Evolutionary conservation across 2,329 filamentous ascomycete genomes (phyloP).

Genomic region (Trichophyton mentagrophytes): DNA sequence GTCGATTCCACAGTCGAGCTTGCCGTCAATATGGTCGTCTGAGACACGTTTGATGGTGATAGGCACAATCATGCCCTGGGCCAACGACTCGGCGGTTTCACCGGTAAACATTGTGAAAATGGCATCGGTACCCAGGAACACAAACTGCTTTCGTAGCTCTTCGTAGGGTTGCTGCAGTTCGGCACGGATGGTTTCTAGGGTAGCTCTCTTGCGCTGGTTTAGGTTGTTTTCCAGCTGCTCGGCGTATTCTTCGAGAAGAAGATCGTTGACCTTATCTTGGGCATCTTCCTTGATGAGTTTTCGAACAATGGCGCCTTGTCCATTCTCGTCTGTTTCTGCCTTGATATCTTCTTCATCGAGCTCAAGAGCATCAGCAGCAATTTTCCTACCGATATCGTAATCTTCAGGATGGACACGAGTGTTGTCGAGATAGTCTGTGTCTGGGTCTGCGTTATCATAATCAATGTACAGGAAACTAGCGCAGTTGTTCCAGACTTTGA

Average conservation of each 20-base stretch:
- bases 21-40: slow-evolving; percentile 84
- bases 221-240: slow-evolving; percentile 89
- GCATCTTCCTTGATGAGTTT: slow-evolving; percentile 91
- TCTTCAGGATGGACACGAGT: slow-evolving; percentile 97
- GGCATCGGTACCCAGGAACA: slow-evolving; percentile 56
- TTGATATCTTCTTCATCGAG: slow-evolving; percentile 97
- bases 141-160: slow-evolving; percentile 74
- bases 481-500: slow-evolving; percentile 90
- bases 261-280: slow-evolving; percentile 88
- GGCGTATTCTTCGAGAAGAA: slow-evolving; percentile 92
- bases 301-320: slow-evolving; percentile 77
- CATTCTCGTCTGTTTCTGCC: slow-evolving; percentile 81
- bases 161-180: slow-evolving; percentile 90
- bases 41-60: slow-evolving; percentile 80
- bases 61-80: slow-evolving; percentile 83
- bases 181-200: slow-evolving; percentile 87
- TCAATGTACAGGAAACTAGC: slow-evolving; percentile 88
- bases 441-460: slow-evolving; percentile 67
- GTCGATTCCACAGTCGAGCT: slow-evolving; percentile 87
- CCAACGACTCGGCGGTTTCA: slow-evolving; percentile 71
- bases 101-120: slow-evolving; percentile 95
- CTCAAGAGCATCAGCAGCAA: slow-evolving; percentile 92
- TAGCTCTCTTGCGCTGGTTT: slow-evolving; percentile 87
- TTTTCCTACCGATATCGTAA: slow-evolving; percentile 94
- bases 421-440: slow-evolving; percentile 87